Conservation (phyloP, 2,329 filamentous ascomycete species). For the Juglanconis oblonga region DNA sequence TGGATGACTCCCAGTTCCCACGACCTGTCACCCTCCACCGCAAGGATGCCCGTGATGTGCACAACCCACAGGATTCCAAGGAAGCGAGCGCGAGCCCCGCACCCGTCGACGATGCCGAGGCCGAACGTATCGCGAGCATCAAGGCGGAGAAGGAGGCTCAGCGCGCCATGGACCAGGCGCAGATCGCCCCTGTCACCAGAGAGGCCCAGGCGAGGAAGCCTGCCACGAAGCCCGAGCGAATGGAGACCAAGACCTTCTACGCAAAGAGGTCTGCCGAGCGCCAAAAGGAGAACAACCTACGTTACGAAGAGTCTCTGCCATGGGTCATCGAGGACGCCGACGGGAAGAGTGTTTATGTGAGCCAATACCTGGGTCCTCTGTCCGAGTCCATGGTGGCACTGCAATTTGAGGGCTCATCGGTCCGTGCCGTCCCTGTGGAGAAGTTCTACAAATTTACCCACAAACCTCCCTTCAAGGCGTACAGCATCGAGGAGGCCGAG, state of each 20-base stretch:
- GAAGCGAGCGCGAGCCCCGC: slow-evolving; percentile 42
- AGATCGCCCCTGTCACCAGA: slow-evolving; percentile 82
- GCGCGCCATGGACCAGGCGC: slow-evolving; percentile 80
- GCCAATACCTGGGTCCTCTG: slow-evolving; percentile 83
- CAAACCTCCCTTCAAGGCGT: slow-evolving; percentile 74
- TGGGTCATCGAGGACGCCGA: slow-evolving; percentile 98
- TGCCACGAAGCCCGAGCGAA: slow-evolving; percentile 67
- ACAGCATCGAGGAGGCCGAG: slow-evolving; percentile 83
- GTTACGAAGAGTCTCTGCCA: slow-evolving; percentile 92
- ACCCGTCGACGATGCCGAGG: slow-evolving; percentile 54
- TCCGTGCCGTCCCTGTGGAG: slow-evolving; percentile 86
- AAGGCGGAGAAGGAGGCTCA: slow-evolving; percentile 82
- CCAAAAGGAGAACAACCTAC: slow-evolving; percentile 68
- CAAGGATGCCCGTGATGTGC: slow-evolving; percentile 73
- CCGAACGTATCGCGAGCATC: slow-evolving; percentile 63
- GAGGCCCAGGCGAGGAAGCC: slow-evolving; percentile 46
- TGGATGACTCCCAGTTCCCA: slow-evolving; percentile 74
- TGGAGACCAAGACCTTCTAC: slow-evolving; percentile 76
- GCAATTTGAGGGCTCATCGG: slow-evolving; percentile 65
- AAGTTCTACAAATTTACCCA: slow-evolving; percentile 90
- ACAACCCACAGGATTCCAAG: slow-evolving; percentile 62
- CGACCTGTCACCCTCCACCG: slow-evolving; percentile 86
- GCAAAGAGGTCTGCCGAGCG: slow-evolving; percentile 76
- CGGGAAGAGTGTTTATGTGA: slow-evolving; percentile 91
- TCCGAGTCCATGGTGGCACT: slow-evolving; percentile 83